These are phyloP conservation scores for Scytalidium lignicola DNA, from an alignment of 2,329 filamentous ascomycete species.

Conservation along the genomic window DNA sequence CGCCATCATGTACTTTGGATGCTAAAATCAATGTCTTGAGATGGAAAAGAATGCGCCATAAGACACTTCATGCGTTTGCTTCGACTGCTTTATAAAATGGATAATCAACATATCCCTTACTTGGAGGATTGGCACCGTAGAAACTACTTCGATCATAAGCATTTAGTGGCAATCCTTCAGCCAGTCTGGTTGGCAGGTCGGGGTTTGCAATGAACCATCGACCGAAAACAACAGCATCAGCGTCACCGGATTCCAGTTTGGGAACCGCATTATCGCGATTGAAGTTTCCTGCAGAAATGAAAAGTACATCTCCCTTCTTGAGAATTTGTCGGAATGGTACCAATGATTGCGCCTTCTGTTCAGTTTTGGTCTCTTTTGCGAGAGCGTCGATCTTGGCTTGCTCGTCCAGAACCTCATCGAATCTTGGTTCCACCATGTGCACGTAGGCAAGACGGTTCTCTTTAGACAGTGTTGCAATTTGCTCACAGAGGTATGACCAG, in stretches of 20 bases:
- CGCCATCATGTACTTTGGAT: neutral
- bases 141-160: slow-evolving; percentile 30
- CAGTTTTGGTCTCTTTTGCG: slow-evolving; percentile 35
- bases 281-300: slow-evolving; percentile 49
- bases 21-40: neutral
- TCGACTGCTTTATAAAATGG: slow-evolving; percentile 10
- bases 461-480: slow-evolving; percentile 30
- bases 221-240: slow-evolving; percentile 34
- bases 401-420: slow-evolving; percentile 45
- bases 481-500: slow-evolving; percentile 39
- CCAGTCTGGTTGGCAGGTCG: slow-evolving; percentile 33
- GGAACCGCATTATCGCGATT: slow-evolving; percentile 20
- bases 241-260: slow-evolving; percentile 15
- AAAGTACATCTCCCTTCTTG: slow-evolving; percentile 38
- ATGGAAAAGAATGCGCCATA: neutral
- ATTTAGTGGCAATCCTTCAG: slow-evolving; percentile 30
- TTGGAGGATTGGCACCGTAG: slow-evolving; percentile 24
- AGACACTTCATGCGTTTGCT: neutral
- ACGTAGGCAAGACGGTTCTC: slow-evolving; percentile 42
- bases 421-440: slow-evolving; percentile 50
- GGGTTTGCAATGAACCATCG: slow-evolving; percentile 36
- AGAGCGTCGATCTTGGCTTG: slow-evolving; percentile 44
- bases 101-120: slow-evolving; percentile 28
- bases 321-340: slow-evolving; percentile 46
- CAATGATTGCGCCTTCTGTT: slow-evolving; percentile 36